Base-by-base conservation (phyloP, 2,329 filamentous ascomycete genomes). In the Pseudocercospora macadamiae region DNA sequence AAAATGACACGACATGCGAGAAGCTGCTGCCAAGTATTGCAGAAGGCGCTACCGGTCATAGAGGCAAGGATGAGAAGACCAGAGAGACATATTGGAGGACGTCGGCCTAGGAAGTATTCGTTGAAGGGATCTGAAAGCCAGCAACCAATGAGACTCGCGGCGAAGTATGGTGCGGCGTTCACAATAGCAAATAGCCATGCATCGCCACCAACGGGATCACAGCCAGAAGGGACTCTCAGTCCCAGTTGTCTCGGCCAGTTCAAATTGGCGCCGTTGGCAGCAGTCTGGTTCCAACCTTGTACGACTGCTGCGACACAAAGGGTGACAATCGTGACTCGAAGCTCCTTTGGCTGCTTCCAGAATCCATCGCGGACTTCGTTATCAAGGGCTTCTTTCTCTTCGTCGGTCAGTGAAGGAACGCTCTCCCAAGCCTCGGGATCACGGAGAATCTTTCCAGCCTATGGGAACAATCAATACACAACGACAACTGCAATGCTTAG, bases 211-310 rank as follows among this genome's bases (percentile, higher is more conserved):
- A n/a, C 10, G 55, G 61, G 57, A 32, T 66, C 48, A 30, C 66
- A 65, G 21, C 59, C 61, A 18, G 64, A 18, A 12, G 42, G 42
- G 3, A 25, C 42, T 10, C 3, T 39, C 6, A 71, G 57, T n/a
- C 66, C 64, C 14, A 73, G 59, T 32, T 70, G 66, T 12, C 55
- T 16, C 9, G 71, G 71, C 70, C 71, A 75, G 18, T 59, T 62
- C 1, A 75, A 60, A 47, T 74, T 73, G 21, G 72, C 71, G 2
- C 71, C 71, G 28, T 71, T 73, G 32, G 67, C 61, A 18, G 63
- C 70, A 2, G 68, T 69, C 55, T 74, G 71, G 30, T 72, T 69
- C 71, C 70, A 61, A 10, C 72, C 72, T 60, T 74, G 73, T 1
- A 73, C 70, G 14, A 71, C 65, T 23, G 73, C 73, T 4, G 69